Base-by-base conservation (phyloP, 1,284 basidiomycete species). In the Ustilago crameri region DNA sequence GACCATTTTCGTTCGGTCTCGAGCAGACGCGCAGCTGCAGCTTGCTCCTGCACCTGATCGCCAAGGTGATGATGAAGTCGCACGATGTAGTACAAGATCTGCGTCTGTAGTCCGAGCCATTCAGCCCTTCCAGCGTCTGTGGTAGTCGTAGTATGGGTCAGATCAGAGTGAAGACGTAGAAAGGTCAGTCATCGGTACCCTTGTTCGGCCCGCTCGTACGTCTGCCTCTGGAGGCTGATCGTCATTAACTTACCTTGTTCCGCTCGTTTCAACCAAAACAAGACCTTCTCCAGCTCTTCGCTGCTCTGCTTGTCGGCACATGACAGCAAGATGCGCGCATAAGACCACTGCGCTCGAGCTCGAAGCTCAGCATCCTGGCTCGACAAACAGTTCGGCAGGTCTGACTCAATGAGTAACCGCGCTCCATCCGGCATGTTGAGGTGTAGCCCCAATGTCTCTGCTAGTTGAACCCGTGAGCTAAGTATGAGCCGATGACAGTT, bases 61-160 rank as follows among this genome's bases (percentile, higher is more conserved):
- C 52, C 73, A 27, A 64, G 12, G 42, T 71, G 64, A 26, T 75
- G 73, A 24, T 63, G 43, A 4, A 75, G 59, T 9, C 73, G 59
- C 20, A 59, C 27, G 51, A 61, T 52, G 52, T 64, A 72, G 54
- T 75, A 75, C 20, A 75, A 68, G n/a, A 75, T 66, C 42, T 57
- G 62, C 22, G 55, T 64, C n/a, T 59, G 65, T 5, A 73, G 41
- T 2, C 40, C 64, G 17, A 72, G 37, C 22, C 68, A 71, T 40
- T 62, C 62, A 18, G 48, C 62, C 34, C 35, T 37, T 12, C 34
- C 30, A 3, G 68, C 68, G 26, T 71, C 68, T 30, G 5, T 30
- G 30, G 12, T 30, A 5, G 30, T n/a, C n/a, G 30, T 30, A 30
- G 30, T 12, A 30, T 7, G 12, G 30, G 12, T 5, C 5, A 30